Conservation (phyloP, 2,329 filamentous ascomycete genomes). For the Passalora sequoiae region DNA sequence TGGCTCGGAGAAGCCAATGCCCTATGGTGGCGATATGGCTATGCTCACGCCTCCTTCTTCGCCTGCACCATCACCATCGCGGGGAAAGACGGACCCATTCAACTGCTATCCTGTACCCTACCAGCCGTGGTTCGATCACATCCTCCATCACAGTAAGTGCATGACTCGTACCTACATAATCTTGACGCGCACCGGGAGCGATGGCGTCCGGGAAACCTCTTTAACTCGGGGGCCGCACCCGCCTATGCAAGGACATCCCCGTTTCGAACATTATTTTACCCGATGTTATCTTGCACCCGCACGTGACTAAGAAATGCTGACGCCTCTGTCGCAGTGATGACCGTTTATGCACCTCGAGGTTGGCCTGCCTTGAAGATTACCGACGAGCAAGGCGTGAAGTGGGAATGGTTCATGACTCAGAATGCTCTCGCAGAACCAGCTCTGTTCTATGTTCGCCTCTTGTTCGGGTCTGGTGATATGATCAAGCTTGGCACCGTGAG, state of each 20-base stretch:
- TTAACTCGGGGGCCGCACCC: too few species aligned
- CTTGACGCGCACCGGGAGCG: too few species aligned
- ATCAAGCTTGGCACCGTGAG: conserved; percentile 23
- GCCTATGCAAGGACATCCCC: too few species aligned
- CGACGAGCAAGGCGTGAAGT: conserved; percentile 25
- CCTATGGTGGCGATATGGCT: conserved; percentile 10
- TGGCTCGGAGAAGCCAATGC: conserved; percentile 17
- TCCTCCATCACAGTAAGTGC: conserved; percentile 30
- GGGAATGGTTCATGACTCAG: conserved; percentile 34
- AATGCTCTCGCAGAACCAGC: conserved; percentile 31
- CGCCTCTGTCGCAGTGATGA: conserved; percentile 25
- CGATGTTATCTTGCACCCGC: too few species aligned
- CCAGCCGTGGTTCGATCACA: conserved; percentile 28
- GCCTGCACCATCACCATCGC: conserved; percentile 11
- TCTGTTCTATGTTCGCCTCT: conserved; percentile 32
- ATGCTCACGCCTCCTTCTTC: conserved; percentile 22
- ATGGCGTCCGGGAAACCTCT: too few species aligned
- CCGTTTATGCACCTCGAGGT: conserved; percentile 32
- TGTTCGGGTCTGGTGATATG: conserved; percentile 33
- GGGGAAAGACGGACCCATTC: conserved; percentile 27
- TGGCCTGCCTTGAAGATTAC: conserved; percentile 33
- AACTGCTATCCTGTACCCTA: conserved; percentile 31
- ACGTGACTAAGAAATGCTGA: too few species aligned
- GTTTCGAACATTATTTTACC: neutral
- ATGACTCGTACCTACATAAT: neutral